Evolutionary conservation across 1,284 basidiomycete genomes (phyloP), one percentile per base, ranked within the genome.

Genomic region (Caloboletus firmus): DNA sequence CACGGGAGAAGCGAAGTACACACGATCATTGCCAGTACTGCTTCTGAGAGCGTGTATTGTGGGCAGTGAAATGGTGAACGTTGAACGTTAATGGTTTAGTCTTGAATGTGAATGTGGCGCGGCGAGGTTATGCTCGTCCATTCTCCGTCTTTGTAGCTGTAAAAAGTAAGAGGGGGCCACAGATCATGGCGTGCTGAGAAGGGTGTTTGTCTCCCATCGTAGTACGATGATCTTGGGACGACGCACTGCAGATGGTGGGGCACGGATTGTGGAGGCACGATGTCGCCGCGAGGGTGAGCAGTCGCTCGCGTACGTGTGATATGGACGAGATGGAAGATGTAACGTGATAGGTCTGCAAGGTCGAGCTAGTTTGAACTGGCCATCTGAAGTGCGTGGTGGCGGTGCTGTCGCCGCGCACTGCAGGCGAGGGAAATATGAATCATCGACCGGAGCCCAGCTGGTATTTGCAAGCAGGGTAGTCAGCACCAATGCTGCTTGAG

Each of bases 31-130:
- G 32, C 20, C 30, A n/a, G 31, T 45, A n/a, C n/a, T n/a, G 55
- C 44, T 57, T 46, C 54, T 47, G n/a, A 20, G 44, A 17, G 48
- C 59, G 37, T 48, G 59, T 58, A 41, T 32, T 59, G 45, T 32
- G 49, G 32, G 4, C 11, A 43, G 34, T 30, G 45, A n/a, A 5
- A 26, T 12, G 51, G 22, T 20, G 24, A 56, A 43, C 11, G 31
- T 24, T 12, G 35, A 49, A 43, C 41, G 45, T 15, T 20, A 28
- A 28, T n/a, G 26, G n/a, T 44, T 15, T 26, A 35, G 26, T 36
- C 41, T 55, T n/a, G n/a, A n/a, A n/a, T n/a, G n/a, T n/a, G 55
- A 15, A n/a, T 9, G 30, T 20, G 31, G 11, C 24, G 43, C 30
- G 22, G 30, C 4, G 28, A 49, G 20, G 47, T 22, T 22, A 12